A percentile compares a stretch with the other conserved stretches of the same genome.
These are phyloP conservation scores for Royoungia palumana DNA, from an alignment of 768 basidiomycete species.

Conservation along the genomic window DNA sequence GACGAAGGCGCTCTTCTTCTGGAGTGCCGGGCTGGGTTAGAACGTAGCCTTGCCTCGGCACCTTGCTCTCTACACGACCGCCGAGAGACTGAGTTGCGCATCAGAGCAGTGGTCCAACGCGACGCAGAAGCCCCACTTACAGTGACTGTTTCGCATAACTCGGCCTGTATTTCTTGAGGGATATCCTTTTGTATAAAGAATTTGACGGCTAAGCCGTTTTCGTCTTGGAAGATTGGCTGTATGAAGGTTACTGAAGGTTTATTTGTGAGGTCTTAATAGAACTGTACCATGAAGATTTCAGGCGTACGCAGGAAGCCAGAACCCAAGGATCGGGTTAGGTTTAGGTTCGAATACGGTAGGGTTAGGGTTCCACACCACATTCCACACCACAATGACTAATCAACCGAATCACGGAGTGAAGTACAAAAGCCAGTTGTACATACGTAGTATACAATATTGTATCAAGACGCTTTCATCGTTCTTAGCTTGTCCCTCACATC, in stretches of 20 bases:
- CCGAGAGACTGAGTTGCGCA: slow-evolving; percentile 54
- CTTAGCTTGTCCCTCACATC: slow-evolving; percentile 46
- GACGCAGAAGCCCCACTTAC: slow-evolving; percentile 34
- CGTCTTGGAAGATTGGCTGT: slow-evolving; percentile 73
- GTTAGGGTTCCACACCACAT: slow-evolving; percentile 20
- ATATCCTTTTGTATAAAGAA: slow-evolving; percentile 85
- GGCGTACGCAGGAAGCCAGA: slow-evolving; percentile 9
- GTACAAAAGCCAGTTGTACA: not conserved
- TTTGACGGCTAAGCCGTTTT: slow-evolving; percentile 64
- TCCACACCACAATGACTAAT: slow-evolving; percentile 8
- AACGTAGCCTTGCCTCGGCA: slow-evolving; percentile 73
- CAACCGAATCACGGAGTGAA: no score
- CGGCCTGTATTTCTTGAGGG: slow-evolving; percentile 60
- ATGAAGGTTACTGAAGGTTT: not conserved
- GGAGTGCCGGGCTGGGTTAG: slow-evolving; percentile 63
- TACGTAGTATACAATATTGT: not conserved
- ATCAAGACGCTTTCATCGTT: slow-evolving; percentile 34
- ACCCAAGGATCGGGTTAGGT: slow-evolving; percentile 35
- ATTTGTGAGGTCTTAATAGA: slow-evolving; percentile 1
- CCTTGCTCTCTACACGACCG: slow-evolving; percentile 73
- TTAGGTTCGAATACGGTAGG: slow-evolving; percentile 18
- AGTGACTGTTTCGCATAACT: slow-evolving; percentile 71
- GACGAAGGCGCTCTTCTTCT: slow-evolving; percentile 71
- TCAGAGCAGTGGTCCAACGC: slow-evolving; percentile 5
- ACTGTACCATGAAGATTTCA: slow-evolving; percentile 20